Conservation (phyloP, 805 yeast species). For the Teunomyces panamensis region DNA sequence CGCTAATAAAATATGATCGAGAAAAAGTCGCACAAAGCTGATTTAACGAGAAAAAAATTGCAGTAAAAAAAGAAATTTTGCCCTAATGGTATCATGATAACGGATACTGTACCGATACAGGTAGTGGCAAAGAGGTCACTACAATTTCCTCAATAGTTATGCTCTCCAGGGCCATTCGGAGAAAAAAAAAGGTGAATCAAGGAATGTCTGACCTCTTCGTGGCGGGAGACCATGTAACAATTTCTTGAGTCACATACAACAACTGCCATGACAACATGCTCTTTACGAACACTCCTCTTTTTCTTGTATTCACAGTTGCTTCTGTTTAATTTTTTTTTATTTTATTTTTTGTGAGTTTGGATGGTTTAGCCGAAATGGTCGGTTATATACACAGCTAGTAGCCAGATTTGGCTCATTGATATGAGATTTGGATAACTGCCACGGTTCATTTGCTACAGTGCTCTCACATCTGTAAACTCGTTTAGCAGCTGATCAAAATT, state of each 20-base stretch:
- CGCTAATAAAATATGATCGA: slow-evolving; percentile 1
- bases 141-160: no score
- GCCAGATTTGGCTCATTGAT: background rate
- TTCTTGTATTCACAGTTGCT: no score
- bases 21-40: background rate
- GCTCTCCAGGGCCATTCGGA: no score
- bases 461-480: background rate
- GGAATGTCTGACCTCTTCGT: no score
- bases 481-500: background rate
- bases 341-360: background rate
- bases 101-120: background rate
- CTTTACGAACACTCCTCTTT: no score
- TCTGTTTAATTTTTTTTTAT: background rate
- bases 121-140: background rate
- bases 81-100: background rate
- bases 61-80: background rate
- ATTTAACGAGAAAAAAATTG: background rate
- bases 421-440: background rate
- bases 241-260: no score
- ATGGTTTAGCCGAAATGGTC: background rate
- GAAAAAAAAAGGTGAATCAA: no score
- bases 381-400: background rate
- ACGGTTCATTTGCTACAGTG: background rate
- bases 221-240: no score
- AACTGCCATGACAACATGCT: no score